A percentile compares a stretch with the other conserved stretches of the same genome.
These are phyloP conservation scores for Phytophthora megakarya DNA, from an alignment of 352 stramenopile genomes.

Conservation along the genomic window DNA sequence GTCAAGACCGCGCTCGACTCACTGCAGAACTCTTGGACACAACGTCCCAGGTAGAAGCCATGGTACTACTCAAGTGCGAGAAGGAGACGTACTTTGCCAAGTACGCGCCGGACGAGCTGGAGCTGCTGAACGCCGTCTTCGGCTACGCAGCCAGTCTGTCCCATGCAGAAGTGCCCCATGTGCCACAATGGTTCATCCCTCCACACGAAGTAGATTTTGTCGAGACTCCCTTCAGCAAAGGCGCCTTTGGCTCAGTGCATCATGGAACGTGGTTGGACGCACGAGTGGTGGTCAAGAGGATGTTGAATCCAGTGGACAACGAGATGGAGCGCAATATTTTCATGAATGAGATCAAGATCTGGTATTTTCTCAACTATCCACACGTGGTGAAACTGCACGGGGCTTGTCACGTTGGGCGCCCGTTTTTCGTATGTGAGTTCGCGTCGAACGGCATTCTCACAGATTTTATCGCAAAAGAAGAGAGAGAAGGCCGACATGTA, in stretches of 20 bases:
- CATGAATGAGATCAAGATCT: slow-evolving; percentile 34
- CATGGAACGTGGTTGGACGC: slow-evolving; percentile 37
- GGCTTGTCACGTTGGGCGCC: slow-evolving; percentile 29
- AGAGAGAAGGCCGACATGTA: slow-evolving; percentile 5
- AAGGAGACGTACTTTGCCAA: slow-evolving; percentile 24
- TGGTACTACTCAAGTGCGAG: slow-evolving; percentile 27
- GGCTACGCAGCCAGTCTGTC: slow-evolving; percentile 19
- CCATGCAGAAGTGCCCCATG: slow-evolving; percentile 14
- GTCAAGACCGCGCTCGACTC: slow-evolving; percentile 9
- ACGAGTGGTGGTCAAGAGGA: slow-evolving; percentile 38
- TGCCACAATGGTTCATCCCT: slow-evolving; percentile 31
- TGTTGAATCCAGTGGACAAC: slow-evolving; percentile 24
- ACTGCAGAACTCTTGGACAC: slow-evolving; percentile 14
- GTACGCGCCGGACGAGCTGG: slow-evolving; percentile 18
- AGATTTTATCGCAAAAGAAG: slow-evolving; percentile 19
- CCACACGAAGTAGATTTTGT: slow-evolving; percentile 32
- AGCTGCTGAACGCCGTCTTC: slow-evolving; percentile 26
- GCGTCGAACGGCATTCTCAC: slow-evolving; percentile 31
- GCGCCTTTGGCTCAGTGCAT: slow-evolving; percentile 34
- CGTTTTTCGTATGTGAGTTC: slow-evolving; percentile 36
- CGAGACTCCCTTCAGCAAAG: slow-evolving; percentile 31
- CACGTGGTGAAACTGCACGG: slow-evolving; percentile 39
- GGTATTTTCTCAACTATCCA: slow-evolving; percentile 29
- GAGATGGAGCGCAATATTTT: slow-evolving; percentile 12
- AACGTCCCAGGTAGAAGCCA: slow-evolving; percentile 19